Evolutionary conservation across 495 filamentous ascomycete species (phyloP), one percentile per base, ranked within the genome.

Genomic region (Trichocladium antarcticum): DNA sequence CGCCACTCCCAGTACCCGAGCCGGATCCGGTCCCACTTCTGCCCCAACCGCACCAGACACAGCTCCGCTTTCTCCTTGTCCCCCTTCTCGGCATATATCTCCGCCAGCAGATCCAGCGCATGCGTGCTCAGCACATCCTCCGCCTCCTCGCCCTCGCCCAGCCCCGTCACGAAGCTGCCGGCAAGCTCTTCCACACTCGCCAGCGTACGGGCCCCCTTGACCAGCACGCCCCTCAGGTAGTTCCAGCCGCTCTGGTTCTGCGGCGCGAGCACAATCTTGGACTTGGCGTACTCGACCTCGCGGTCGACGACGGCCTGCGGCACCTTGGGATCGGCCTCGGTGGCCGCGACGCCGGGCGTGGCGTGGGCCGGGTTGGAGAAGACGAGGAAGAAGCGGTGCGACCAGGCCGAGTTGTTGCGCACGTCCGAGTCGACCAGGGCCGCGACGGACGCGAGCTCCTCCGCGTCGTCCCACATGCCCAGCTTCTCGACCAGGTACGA

Each of bases 321-420:
- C 6, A 83, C 73, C 47, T 66, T 60, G 12, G 69, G 60, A 45
- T 76, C 66, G 17, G 65, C 54, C 22, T 75, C 69, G 1, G 66
- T 71, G 3, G 67, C 65, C 17, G 63, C 63, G 6, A 66, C 46
- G 22, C 70, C 75, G 3, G 69, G 64, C 45, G 80, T 81, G 14
- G 66, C 61, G 41, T 66, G 51, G 7, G 47, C 56, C 8, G 75
- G 80, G 71, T 78, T 62, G 0, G 83, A 84, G 61, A 97, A 95
- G 2, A 92, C 78, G 6, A 97, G 55, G 65, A 87, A 94, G 70
- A 87, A 97, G 11, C 92, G 80, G 70, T 98, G 93, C 55, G 89
- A 93, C 92, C 92, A 98, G 28, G 89, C 92, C 22, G 83, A 88
- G 64, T 98, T 98, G 66, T 98, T 98, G 55, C 87, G 75, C 42